Base-by-base conservation (phyloP, 495 filamentous ascomycete genomes). In the Aspergillus ellipticus region DNA sequence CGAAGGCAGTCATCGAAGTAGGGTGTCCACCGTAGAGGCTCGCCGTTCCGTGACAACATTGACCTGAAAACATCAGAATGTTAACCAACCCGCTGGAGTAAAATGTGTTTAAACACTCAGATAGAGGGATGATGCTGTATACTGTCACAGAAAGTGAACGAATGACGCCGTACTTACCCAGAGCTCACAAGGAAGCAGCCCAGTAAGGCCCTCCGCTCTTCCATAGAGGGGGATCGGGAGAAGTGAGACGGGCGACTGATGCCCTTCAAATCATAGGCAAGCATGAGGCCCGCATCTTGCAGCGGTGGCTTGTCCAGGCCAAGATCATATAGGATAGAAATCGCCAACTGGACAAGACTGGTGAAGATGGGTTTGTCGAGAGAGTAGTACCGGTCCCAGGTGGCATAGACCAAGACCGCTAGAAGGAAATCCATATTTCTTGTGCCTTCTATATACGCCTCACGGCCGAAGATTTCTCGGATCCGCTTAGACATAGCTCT, bases 101-200 rank as follows among this genome's bases (percentile, higher is more conserved):
- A n/a, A n/a, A n/a, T n/a, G n/a, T n/a, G n/a, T n/a, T n/a, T n/a
- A n/a, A n/a, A n/a, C n/a, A n/a, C n/a, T n/a, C n/a, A n/a, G n/a
- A n/a, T n/a, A n/a, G n/a, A n/a, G n/a, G n/a, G n/a, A n/a, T n/a
- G 26, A 11, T 1, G 17, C 16, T 33, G 21, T 7, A 33, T 33
- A 13, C 1, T 3, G 31, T 3, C 6, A n/a, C n/a, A n/a, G n/a
- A n/a, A n/a, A n/a, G n/a, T n/a, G n/a, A n/a, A 49, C n/a, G 15
- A 50, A 9, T 35, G 13, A 15, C 20, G 17, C 7, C 3, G 15
- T 6, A 49, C 54, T 31, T 49, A 56, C 54, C 42, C 17, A 2
- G 33, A 31, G 37, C 46, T 56, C 11, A 43, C 7, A 7, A 56
- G n/a, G 22, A 50, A 56, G 31, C 54, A 56, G 0, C 54, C 54